Evolutionary conservation across 2,329 filamentous ascomycete species (phyloP), one percentile per base, ranked within the genome.

Genomic region (Chaetomiaceae sp.): DNA sequence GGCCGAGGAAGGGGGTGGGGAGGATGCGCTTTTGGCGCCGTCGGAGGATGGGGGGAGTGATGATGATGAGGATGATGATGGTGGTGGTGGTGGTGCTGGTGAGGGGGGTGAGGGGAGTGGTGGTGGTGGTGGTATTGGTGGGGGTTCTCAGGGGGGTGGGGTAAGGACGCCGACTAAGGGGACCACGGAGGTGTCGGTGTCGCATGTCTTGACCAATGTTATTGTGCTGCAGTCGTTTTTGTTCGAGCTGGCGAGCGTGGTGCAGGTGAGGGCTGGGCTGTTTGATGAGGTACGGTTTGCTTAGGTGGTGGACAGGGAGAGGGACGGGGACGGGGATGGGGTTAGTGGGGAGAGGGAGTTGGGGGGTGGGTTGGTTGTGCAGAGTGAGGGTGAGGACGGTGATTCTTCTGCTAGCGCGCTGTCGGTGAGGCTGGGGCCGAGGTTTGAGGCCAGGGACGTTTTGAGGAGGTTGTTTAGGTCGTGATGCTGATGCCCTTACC

Each of bases 161-260:
- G 4, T 21, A 2, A n/a, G 46, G 3, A 42, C 27, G 20, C 20
- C 38, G 31, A 47, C 55, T 40, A 50, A 54, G 1, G 61, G 59
- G 14, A 60, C 52, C 14, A 75, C 49, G 27, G 75, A 74, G 9
- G 84, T 82, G 7, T 88, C 84, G 7, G 79, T 93, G 4, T 89
- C 85, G 35, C 87, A 92, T 64, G 73, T 92, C 10, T 71, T 93
- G 55, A 92, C 87, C 5, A 93, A 92, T 65, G 81, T 86, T 35
- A 80, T 92, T 51, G 79, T 92, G 44, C 73, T 90, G 51, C 88
- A 93, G 65, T 86, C 87, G 31, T 93, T 93, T 64, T 68, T 92
- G 44, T 75, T 92, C 44, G 88, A 93, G 66, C 67, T 92, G 50
- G 83, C 86, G 2, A 85, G 86, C 21, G 68, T 91, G 60, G 75